Percentiles rank a stretch among this genome's conserved stretches.
phyloP scores from a whole-genome alignment of 2,329 filamentous ascomycete genomes.

The Colletotrichum spinosum region DNA sequence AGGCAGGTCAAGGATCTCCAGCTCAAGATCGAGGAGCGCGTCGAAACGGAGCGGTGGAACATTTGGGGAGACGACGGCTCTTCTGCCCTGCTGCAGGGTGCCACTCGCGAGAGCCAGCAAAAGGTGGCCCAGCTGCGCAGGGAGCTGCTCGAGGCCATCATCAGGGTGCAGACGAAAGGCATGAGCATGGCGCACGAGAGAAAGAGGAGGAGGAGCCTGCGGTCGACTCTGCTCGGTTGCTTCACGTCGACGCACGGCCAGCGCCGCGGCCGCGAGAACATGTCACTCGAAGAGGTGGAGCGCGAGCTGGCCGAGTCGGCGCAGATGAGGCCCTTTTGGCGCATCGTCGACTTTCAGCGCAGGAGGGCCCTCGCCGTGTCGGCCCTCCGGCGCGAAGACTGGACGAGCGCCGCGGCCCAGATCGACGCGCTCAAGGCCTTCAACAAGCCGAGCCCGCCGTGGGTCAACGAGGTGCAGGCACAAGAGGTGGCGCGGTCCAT shows the following conservation, averaged over 20 bases:
- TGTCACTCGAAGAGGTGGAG: neutral
- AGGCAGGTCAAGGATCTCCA: neutral
- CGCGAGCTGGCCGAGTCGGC: neutral
- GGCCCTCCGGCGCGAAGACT: constrained; percentile 7
- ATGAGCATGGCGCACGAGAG: no score
- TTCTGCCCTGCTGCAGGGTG: neutral
- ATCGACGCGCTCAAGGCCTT: constrained; percentile 9
- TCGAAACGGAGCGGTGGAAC: constrained; percentile 14
- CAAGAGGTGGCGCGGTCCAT: constrained; percentile 20
- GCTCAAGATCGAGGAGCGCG: constrained; percentile 15
- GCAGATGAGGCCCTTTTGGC: constrained; percentile 14
- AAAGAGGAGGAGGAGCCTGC: neutral
- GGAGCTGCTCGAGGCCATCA: constrained; percentile 9
- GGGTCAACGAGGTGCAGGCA: constrained; percentile 5
- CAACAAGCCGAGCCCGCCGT: neutral
- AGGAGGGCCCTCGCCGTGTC: constrained; percentile 18
- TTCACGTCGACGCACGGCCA: neutral
- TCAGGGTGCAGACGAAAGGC: neutral
- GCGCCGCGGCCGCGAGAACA: neutral
- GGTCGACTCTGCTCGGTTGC: neutral
- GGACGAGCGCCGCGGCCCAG: neutral
- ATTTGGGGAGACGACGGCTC: neutral
- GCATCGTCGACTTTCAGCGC: constrained; percentile 24
- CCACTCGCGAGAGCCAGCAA: neutral
- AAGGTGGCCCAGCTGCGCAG: constrained; percentile 4